Percentiles rank a stretch among this genome's conserved stretches.
phyloP scores from a whole-genome alignment of 164 flowering plant genomes.

The Vitis rotundifolia region DNA sequence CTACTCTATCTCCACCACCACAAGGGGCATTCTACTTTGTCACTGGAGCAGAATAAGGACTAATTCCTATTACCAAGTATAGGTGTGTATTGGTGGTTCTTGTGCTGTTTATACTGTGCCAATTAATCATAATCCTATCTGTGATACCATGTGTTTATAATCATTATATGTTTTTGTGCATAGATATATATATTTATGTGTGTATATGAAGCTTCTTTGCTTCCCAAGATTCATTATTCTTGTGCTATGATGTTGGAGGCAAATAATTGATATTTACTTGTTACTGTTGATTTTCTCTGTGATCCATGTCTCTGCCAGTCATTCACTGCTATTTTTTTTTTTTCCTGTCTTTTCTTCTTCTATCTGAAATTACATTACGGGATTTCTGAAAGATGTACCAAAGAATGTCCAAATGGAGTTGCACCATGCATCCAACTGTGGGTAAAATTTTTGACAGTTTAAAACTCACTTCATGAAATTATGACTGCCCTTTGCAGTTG shows the following conservation, averaged over 20 bases:
- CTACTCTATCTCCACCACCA: slow-evolving; percentile 8
- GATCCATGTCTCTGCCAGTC: background rate
- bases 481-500: slow-evolving; percentile 7
- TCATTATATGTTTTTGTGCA: slow-evolving; percentile 6
- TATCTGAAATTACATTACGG: background rate
- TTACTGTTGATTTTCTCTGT: background rate
- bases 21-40: slow-evolving; percentile 17
- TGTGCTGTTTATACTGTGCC: slow-evolving; percentile 6
- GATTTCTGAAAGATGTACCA: background rate
- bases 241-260: background rate
- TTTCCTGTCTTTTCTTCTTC: background rate
- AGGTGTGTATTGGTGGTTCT: background rate
- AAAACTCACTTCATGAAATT: background rate
- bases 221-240: background rate
- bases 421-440: background rate
- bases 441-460: background rate
- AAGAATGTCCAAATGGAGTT: background rate
- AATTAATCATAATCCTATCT: background rate
- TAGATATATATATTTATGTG: slow-evolving; percentile 1
- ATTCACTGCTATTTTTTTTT: slow-evolving; percentile 3
- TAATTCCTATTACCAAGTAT: slow-evolving; percentile 9
- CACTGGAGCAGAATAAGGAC: slow-evolving; percentile 7
- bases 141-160: slow-evolving; percentile 1
- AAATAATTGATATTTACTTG: background rate
- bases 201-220: background rate